These are phyloP conservation scores for Cruciata laevipes DNA, from an alignment of 257 asterid species.

Conservation along the genomic window DNA sequence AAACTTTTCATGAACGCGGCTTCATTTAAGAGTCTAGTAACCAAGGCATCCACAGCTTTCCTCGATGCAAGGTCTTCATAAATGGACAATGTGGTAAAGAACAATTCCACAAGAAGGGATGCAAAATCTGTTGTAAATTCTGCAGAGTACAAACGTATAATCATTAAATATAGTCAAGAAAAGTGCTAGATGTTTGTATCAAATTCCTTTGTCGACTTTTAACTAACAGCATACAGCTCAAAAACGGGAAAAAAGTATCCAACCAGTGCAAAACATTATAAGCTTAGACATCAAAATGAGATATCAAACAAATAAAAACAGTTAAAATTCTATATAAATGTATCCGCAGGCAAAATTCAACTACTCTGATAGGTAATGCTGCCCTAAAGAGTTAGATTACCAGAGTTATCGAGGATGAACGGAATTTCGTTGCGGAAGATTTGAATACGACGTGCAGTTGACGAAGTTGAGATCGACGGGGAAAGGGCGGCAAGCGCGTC, in stretches of 20 bases:
- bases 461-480: conserved; percentile 51
- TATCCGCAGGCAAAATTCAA: neutral
- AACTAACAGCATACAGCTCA: too few species aligned
- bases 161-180: neutral
- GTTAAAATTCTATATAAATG: neutral
- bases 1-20: conserved; percentile 64
- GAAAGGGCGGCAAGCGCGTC: conserved; percentile 47
- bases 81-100: conserved; percentile 59
- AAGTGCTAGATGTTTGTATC: too few species aligned
- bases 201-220: too few species aligned
- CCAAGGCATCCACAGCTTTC: conserved; percentile 75
- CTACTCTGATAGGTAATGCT: conserved; percentile 1
- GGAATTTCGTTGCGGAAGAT: conserved; percentile 77
- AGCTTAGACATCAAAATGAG: neutral
- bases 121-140: conserved; percentile 60
- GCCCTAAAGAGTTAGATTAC: conserved; percentile 37
- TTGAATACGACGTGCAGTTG: conserved; percentile 61
- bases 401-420: conserved; percentile 35
- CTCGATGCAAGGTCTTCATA: conserved; percentile 80
- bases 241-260: neutral
- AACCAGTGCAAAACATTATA: too few species aligned
- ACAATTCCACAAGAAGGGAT: conserved; percentile 57
- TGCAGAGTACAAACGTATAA: conserved; percentile 33
- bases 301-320: neutral
- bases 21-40: conserved; percentile 51